phyloP scores from a whole-genome alignment of 192 early-diverging fungal genomes.

The Pilobolus umbonatus region DNA sequence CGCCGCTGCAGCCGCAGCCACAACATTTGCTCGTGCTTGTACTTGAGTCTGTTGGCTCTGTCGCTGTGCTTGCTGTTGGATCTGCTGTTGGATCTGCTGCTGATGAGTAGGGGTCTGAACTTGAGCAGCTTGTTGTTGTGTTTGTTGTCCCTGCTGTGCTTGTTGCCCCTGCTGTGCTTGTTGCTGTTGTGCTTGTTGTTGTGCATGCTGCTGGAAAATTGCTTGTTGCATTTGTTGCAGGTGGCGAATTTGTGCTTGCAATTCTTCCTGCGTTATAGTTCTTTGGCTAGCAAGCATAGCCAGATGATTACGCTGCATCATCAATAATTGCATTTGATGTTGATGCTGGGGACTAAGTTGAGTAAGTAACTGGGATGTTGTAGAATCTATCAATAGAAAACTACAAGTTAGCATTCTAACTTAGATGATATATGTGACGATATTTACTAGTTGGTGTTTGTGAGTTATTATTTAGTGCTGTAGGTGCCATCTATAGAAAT shows the following conservation, averaged over 20 bases:
- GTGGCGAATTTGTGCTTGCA: background rate
- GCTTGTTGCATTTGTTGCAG: constrained; percentile 6
- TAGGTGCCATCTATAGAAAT: background rate
- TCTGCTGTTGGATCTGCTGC: constrained; percentile 6
- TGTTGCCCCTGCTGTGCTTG: constrained; percentile 8
- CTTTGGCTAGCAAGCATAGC: background rate
- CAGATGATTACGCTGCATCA: constrained; percentile 7
- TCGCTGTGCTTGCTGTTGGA: too few species aligned
- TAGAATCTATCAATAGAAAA: background rate
- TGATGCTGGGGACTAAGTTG: constrained; percentile 13
- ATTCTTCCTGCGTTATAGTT: constrained; percentile 3
- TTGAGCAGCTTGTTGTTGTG: background rate
- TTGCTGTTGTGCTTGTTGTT: constrained; percentile 1
- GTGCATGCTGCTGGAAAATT: constrained; percentile 7
- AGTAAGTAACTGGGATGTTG: background rate
- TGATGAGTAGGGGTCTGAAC: too few species aligned
- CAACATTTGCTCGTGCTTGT: constrained; percentile 12
- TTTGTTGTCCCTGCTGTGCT: constrained; percentile 9
- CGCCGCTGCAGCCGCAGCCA: background rate
- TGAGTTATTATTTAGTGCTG: background rate
- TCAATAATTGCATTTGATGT: background rate
- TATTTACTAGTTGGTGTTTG: background rate
- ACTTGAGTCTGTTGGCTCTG: too few species aligned
- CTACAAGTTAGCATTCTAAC: too few species aligned
- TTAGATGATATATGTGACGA: too few species aligned